Conservation (phyloP, 257 asterid genomes). For the Prunella vulgaris region DNA sequence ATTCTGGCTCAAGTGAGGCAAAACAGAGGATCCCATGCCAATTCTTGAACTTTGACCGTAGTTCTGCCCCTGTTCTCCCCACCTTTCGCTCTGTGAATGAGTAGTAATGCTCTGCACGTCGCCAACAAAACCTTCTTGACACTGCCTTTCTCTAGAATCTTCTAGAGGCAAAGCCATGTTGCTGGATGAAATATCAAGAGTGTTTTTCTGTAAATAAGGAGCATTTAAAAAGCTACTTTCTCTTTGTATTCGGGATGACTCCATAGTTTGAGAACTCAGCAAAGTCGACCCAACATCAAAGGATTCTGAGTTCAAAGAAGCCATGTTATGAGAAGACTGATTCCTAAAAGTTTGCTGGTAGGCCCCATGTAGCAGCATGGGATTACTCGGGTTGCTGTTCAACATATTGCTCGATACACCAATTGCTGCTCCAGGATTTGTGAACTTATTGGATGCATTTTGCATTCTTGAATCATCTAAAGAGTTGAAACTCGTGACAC, state of each 20-base stretch:
- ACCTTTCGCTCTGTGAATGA: conserved; percentile 34
- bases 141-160: conserved; percentile 43
- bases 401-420: conserved; percentile 39
- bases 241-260: conserved; percentile 42
- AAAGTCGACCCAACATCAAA: conserved; percentile 38
- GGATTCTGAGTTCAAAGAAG: conserved; percentile 46
- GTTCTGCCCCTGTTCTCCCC: conserved; percentile 44
- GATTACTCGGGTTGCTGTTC: conserved; percentile 29
- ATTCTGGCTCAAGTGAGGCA: conserved; percentile 33
- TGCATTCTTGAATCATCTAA: conserved; percentile 46
- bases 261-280: conserved; percentile 39
- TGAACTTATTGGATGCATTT: conserved; percentile 34
- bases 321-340: conserved; percentile 41
- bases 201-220: conserved; percentile 35
- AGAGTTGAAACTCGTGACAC: conserved; percentile 29
- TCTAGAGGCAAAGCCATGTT: conserved; percentile 37
- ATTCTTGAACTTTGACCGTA: conserved; percentile 36
- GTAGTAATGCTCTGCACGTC: conserved; percentile 29
- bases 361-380: conserved; percentile 44
- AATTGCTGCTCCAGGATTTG: conserved; percentile 29
- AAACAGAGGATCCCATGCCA: conserved; percentile 26
- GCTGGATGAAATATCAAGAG: conserved; percentile 40
- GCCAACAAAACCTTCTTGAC: conserved; percentile 38
- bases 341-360: conserved; percentile 50
- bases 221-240: conserved; percentile 32